Conservation (phyloP, 169 alveolate genomes). For the Plasmodium gallinaceum region DNA sequence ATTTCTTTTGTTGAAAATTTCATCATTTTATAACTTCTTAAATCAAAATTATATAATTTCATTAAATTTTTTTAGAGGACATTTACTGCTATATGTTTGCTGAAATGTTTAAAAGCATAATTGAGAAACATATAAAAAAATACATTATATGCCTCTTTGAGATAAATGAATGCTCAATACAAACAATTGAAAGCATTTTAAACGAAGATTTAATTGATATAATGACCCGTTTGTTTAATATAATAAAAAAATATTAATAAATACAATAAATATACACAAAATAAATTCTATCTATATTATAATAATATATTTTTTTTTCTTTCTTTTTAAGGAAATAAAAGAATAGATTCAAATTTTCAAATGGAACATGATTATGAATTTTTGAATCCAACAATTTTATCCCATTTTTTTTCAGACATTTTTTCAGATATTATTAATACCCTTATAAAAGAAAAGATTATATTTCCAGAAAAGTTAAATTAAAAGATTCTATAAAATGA, state of each 20-base stretch:
- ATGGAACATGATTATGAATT: slow-evolving; percentile 46
- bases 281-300: background rate
- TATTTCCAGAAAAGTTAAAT: slow-evolving; percentile 32
- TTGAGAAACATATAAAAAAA: slow-evolving; percentile 51
- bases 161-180: slow-evolving; percentile 66
- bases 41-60: slow-evolving; percentile 11
- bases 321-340: slow-evolving; percentile 25
- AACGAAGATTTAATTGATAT: slow-evolving; percentile 61
- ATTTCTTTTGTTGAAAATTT: background rate
- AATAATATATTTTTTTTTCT: background rate
- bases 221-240: slow-evolving; percentile 53
- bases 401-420: slow-evolving; percentile 68
- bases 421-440: slow-evolving; percentile 71
- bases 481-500: slow-evolving; percentile 6
- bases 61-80: slow-evolving; percentile 28
- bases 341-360: slow-evolving; percentile 24
- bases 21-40: background rate
- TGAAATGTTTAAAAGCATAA: slow-evolving; percentile 75
- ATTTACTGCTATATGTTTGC: slow-evolving; percentile 70
- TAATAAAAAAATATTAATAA: background rate
- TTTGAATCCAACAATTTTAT: slow-evolving; percentile 75
- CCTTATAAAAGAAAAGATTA: slow-evolving; percentile 41
- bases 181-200: slow-evolving; percentile 56
- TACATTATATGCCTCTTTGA: slow-evolving; percentile 32
- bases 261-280: background rate